Evolutionary conservation across 1,284 basidiomycete genomes (phyloP).

Genomic region (Schizophyllum amplum): DNA sequence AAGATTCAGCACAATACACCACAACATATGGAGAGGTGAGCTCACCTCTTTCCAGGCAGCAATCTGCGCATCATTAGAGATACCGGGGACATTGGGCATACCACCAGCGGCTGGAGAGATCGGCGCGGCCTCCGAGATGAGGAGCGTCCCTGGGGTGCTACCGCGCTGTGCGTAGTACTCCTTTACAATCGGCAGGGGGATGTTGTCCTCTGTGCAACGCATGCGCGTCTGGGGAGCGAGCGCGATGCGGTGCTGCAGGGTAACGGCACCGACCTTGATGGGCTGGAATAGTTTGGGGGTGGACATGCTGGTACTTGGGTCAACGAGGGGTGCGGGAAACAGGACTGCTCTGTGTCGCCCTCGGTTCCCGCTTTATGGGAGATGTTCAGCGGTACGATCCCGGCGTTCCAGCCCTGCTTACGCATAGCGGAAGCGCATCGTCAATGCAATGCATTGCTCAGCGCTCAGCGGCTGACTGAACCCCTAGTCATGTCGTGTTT

Average conservation of each 20-base stretch:
- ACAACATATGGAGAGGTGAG: not conserved
- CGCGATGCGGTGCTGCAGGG: constrained; percentile 12
- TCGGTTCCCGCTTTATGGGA: no score
- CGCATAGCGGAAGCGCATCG: no score
- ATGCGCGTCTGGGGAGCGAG: constrained; percentile 13
- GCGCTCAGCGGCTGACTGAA: no score
- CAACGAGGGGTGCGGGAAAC: no score
- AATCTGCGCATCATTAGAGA: constrained; percentile 22
- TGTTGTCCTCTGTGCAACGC: constrained; percentile 5
- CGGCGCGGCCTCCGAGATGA: constrained; percentile 25
- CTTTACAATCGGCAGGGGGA: constrained; percentile 13
- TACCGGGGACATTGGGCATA: constrained; percentile 18
- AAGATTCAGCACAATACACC: not conserved
- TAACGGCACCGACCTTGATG: constrained; percentile 6
- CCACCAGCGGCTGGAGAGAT: constrained; percentile 14
- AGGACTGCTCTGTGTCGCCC: no score
- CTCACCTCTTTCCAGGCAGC: constrained; percentile 23
- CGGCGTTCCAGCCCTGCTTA: no score
- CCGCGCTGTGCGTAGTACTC: constrained; percentile 26
- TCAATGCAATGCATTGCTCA: no score
- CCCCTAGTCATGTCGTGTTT: no score
- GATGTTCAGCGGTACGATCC: no score
- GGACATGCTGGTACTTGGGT: not conserved
- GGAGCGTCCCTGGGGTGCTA: constrained; percentile 18
- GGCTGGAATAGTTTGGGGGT: constrained; percentile 10